Base-by-base conservation (phyloP, 345 rosid species). In the Hypericum androsaemum region DNA sequence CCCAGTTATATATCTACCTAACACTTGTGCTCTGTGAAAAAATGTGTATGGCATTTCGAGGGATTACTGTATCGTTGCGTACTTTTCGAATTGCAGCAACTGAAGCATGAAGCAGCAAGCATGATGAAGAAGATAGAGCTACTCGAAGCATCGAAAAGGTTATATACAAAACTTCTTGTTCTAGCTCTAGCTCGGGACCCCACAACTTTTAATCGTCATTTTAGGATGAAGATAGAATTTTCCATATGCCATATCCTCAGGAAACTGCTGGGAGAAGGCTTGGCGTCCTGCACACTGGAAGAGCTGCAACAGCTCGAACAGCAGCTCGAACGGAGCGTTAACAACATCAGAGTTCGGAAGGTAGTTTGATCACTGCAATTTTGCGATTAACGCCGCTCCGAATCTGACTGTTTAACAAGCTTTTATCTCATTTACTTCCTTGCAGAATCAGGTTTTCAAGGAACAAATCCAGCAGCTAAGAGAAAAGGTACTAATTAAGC, bases 91-190 rank as follows among this genome's bases (percentile, higher is more conserved):
- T 63, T 50, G 47, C 95, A 92, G 95, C 77, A 69, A 60, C 61
- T 87, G 78, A 87, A 81, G 81, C 58, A 48, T 17, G 98, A 92
- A 71, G 79, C 86, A 63, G 75, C 75, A 51, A 61, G 42, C 59
- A 75, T 92, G 94, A 40, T 66, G 78, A 80, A 83, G 77, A 87
- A 75, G 74, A 84, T 87, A 48, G 95, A 87, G 75, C 59, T 54
- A 57, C 95, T 87, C 49, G 96, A 87, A 68, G 74, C 57, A 47
- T 76, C 92, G 8, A 84, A 74, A 74, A 75, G 90, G 96, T 82
- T 22, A 22, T 22, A 22, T 22, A 22, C 32, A 22, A 1, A 22
- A 22, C 32, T 22, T 22, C 2, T 4, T 22, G 32, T 22, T 22
- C 32, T 4, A 22, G 32, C 32, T 22, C 32, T 22, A 22, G 32